Evolutionary conservation across 2,329 filamentous ascomycete species (phyloP), one percentile per base, ranked within the genome.

Genomic region (Xylariomycetidae sp.): DNA sequence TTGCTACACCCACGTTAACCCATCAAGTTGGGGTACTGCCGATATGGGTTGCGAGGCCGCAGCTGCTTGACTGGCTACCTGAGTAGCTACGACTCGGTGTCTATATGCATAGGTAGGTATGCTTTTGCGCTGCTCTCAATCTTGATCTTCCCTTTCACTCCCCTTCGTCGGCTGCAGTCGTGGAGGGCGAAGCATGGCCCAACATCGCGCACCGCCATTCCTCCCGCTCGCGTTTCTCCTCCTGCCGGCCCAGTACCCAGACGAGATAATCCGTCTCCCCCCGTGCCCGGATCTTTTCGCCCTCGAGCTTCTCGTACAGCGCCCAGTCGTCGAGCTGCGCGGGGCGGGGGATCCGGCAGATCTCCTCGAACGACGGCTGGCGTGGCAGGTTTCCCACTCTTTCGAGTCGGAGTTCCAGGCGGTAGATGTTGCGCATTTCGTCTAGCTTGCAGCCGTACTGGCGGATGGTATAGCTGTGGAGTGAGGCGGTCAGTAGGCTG

Each of bases 251-350:
- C 18, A 59, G 47, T 28, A 58, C 64, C 66, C 63, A 69, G 17
- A 61, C 58, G 9, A 63, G 37, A 36, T 64, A 68, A 6, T 44
- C 56, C 20, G 54, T 43, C 10, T 64, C 59, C 1, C 68, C 67
- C 10, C 59, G 48, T 30, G 60, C 44, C 35, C 58, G 59, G 32
- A 66, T 57, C 48, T 59, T 58, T 31, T 64, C 63, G 9, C 56
- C 61, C 48, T 72, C 61, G 19, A 63, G 48, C 41, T 63, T 65
- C 42, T 70, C 59, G 49, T 68, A 76, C 7, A 73, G 45, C 2
- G 56, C 38, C 72, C 70, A 78, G 37, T 78, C 72, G 38, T 78
- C 74, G 5, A 73, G 43, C 47, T 77, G 68, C 2, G 71, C 73
- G 2, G 73, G 72, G 9, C 50, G 59, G 0, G 74, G 74, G 10